These are phyloP conservation scores for Astragalus glycyphyllos DNA, from an alignment of 306 rosid species.

Conservation along the genomic window DNA sequence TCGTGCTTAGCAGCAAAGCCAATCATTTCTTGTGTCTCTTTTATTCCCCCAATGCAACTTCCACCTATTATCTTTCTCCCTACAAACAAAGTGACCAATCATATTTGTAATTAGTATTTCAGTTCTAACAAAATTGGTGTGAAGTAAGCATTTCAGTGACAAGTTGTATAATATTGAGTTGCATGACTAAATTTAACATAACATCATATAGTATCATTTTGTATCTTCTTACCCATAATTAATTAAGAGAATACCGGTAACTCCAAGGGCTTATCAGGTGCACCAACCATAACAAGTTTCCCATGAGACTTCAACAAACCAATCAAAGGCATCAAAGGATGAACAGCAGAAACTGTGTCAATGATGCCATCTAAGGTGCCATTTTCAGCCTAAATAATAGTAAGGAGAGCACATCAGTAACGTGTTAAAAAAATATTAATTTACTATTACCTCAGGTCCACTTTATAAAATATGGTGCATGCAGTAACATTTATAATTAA, in stretches of 20 bases:
- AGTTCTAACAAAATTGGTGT: background rate
- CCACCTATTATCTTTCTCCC: conserved; percentile 56
- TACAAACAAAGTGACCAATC: background rate
- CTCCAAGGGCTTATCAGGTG: conserved; percentile 42
- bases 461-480: no score
- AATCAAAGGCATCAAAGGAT: conserved; percentile 41
- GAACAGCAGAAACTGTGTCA: conserved; percentile 46
- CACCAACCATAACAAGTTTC: conserved; percentile 50
- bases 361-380: conserved; percentile 51
- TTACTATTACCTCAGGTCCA: background rate
- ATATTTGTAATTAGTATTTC: background rate
- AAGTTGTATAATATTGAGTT: background rate
- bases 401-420: background rate
- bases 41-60: conserved; percentile 58
- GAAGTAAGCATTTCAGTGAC: background rate
- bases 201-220: background rate
- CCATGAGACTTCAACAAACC: conserved; percentile 46
- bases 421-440: background rate
- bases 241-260: conserved; percentile 40
- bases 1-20: conserved; percentile 45
- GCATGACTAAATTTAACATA: no score
- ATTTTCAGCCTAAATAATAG: conserved; percentile 23
- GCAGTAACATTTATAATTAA: no score
- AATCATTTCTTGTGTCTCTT: conserved; percentile 5
- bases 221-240: conserved; percentile 18